Evolutionary conservation across 306 rosid species (phyloP).

Genomic region (Quercus dentata): DNA sequence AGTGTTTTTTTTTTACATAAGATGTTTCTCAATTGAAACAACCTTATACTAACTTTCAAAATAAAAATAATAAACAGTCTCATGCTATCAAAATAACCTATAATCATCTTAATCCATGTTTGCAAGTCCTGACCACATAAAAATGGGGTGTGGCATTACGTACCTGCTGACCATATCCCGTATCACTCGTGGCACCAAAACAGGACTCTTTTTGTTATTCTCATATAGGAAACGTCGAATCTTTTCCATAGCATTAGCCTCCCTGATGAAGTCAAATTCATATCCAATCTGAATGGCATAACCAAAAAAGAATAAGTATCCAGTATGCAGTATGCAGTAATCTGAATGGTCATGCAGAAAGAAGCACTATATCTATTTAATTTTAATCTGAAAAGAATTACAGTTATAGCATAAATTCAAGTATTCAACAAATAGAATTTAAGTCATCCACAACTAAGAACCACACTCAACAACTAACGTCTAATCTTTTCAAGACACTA

Average conservation of each 20-base stretch:
- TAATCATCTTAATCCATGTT: constrained; percentile 9
- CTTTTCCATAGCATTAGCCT: constrained; percentile 76
- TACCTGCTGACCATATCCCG: constrained; percentile 76
- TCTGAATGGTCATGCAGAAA: constrained; percentile 12
- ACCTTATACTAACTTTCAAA: not conserved
- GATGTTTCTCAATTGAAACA: not conserved
- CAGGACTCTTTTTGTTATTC: constrained; percentile 72
- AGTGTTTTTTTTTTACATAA: not conserved
- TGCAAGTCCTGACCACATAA: constrained; percentile 23
- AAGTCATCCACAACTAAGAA: constrained; percentile 11
- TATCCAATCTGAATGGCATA: constrained; percentile 70
- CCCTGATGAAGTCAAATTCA: constrained; percentile 92
- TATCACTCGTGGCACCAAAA: constrained; percentile 74
- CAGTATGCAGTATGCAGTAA: not conserved
- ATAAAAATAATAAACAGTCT: constrained; percentile 3
- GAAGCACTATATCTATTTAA: constrained; percentile 11
- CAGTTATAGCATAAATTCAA: not conserved
- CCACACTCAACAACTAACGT: not conserved
- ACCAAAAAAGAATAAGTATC: constrained; percentile 23
- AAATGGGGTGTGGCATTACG: constrained; percentile 12
- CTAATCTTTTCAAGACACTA: not conserved
- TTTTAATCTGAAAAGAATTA: not conserved
- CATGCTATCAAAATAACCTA: not conserved
- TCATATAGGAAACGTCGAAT: constrained; percentile 62
- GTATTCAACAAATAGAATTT: not conserved